These are phyloP conservation scores for Penicillium sp. DNA, from an alignment of 2,329 filamentous ascomycete species.

Conservation along the genomic window DNA sequence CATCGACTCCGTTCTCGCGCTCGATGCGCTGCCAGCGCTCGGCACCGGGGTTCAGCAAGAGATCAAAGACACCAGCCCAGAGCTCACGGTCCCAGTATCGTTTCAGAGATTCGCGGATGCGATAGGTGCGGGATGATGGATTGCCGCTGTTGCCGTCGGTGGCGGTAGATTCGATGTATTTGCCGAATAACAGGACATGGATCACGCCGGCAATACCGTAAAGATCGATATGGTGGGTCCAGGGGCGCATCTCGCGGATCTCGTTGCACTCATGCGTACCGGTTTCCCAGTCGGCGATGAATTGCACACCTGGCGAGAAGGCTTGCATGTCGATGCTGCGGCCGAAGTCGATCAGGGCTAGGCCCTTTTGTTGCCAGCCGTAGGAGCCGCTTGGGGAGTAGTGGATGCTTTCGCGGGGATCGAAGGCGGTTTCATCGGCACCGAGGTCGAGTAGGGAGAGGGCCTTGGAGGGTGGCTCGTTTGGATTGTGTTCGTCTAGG, in stretches of 20 bases:
- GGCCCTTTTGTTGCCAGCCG: constrained; percentile 76
- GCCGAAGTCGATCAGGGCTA: constrained; percentile 91
- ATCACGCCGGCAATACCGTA: constrained; percentile 86
- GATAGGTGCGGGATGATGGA: constrained; percentile 58
- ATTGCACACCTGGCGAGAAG: constrained; percentile 73
- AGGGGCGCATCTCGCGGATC: constrained; percentile 88
- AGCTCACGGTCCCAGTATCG: constrained; percentile 95
- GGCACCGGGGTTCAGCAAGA: constrained; percentile 73
- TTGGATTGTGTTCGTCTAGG: constrained; percentile 55
- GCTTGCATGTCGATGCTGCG: constrained; percentile 89
- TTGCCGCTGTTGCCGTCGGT: constrained; percentile 15
- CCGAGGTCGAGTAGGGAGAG: constrained; percentile 31
- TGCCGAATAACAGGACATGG: constrained; percentile 86
- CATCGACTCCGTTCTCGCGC: constrained; percentile 26
- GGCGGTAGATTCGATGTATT: constrained; percentile 78
- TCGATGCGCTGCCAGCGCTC: constrained; percentile 63
- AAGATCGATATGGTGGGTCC: constrained; percentile 98
- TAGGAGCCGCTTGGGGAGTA: constrained; percentile 71
- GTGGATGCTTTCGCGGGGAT: constrained; percentile 41
- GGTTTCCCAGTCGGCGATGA: constrained; percentile 95
- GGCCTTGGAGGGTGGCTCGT: constrained; percentile 18
- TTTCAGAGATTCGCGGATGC: constrained; percentile 79
- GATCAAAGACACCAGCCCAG: constrained; percentile 77
- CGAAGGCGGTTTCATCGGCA: constrained; percentile 15
- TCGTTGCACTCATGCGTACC: constrained; percentile 85